These are phyloP conservation scores for Wickerhamia fluorescens DNA, from an alignment of 805 yeast genomes.

Conservation along the genomic window DNA sequence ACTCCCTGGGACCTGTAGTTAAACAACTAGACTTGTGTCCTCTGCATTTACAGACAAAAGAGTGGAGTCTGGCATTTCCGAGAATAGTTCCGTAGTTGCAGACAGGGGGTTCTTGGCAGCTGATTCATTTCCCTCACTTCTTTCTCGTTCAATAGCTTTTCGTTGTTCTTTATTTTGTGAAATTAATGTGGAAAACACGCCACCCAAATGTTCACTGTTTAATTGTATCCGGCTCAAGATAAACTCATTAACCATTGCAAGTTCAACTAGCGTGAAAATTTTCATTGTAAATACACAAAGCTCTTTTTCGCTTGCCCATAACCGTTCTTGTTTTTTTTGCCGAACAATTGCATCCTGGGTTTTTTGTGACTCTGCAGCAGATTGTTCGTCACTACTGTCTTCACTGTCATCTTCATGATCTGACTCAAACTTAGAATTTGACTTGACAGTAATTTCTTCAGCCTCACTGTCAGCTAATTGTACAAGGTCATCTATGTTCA, in stretches of 20 bases:
- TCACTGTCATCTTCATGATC: slow-evolving; percentile 4
- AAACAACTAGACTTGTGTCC: too few species aligned
- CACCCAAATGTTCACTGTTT: slow-evolving; percentile 30
- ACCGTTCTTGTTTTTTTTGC: slow-evolving; percentile 3
- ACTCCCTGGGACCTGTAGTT: too few species aligned
- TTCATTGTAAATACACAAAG: slow-evolving; percentile 37
- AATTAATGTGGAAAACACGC: slow-evolving; percentile 18
- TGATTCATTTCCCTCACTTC: too few species aligned
- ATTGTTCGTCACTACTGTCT: slow-evolving; percentile 5
- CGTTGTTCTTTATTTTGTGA: slow-evolving; percentile 11
- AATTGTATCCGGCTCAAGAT: slow-evolving; percentile 26
- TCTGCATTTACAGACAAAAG: too few species aligned
- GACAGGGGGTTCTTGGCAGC: too few species aligned
- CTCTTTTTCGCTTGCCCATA: slow-evolving; percentile 34
- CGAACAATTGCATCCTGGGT: neutral
- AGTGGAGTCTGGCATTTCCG: too few species aligned
- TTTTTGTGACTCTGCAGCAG: slow-evolving; percentile 5
- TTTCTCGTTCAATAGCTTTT: too few species aligned
- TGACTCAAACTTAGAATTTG: slow-evolving; percentile 9
- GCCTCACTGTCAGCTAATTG: slow-evolving; percentile 7
- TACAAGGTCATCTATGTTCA: slow-evolving; percentile 25
- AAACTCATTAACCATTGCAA: slow-evolving; percentile 22
- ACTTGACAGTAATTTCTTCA: slow-evolving; percentile 1
- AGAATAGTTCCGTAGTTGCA: too few species aligned
- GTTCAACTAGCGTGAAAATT: slow-evolving; percentile 25